Evolutionary conservation across 78 protist species (phyloP), one percentile per base, ranked within the genome.

Genomic region (Dictyostelium brefeldianum): DNA sequence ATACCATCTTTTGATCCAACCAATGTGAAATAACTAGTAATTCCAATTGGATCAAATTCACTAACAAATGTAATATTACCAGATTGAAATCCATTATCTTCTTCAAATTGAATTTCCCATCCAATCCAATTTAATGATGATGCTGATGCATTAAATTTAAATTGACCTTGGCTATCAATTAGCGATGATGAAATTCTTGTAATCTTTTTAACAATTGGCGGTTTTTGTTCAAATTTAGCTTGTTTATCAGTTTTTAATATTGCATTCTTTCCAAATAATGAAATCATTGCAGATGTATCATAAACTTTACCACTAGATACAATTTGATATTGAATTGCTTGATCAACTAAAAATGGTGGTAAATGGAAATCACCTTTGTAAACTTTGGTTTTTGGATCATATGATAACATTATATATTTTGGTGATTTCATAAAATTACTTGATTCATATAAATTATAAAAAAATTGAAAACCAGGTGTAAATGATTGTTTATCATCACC

Each of bases 381-480:
- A 12, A 15, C 27, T 20, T 54, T 50, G 17, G 14, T 5, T 27
- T 15, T 3, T 27, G 54, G 3, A 50, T 29, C 51, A 25, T 41
- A 43, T 9, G 7, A 10, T 54, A 75, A 5, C 15, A 3, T 7
- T 6, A 29, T 9, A 47, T 73, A 73, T 12, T 36, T 73, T n/a
- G 51, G 79, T 20, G 51, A 50, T 27, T 59, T 20, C 27, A 36
- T 7, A 18, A 75, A 75, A 9, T n/a, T 46, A 10, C 27, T n/a
- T 12, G 46, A 62, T 18, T 22, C 11, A n/a, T 75, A 17, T 14
- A 27, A n/a, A 46, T 20, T 75, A 51, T 50, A 75, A 25, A 48
- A 36, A 25, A 27, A 50, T 75, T 75, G 57, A 5, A 48, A 75
- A n/a, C 81, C 79, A 2, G 79, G 79, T 46, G 79, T 73, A 73